A percentile compares a stretch with the other conserved stretches of the same genome.
These are phyloP conservation scores for Symbiodinium natans DNA, from an alignment of 73 alveolate genomes.

Conservation along the genomic window DNA sequence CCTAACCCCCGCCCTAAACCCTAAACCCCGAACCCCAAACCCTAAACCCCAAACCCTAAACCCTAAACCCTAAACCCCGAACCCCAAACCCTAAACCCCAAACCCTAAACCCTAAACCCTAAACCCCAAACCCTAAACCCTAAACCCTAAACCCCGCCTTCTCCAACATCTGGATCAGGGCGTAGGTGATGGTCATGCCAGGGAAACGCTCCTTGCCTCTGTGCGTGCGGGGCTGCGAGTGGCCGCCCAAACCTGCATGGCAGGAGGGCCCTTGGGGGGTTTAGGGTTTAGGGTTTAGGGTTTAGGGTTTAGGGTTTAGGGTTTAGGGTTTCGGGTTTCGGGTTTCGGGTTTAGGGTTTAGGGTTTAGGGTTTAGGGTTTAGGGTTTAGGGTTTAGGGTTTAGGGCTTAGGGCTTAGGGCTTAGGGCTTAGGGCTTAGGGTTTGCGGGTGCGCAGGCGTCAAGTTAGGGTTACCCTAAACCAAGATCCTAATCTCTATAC, in stretches of 20 bases:
- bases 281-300: not conserved
- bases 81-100: not conserved
- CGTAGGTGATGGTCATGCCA: too few relatives aligned
- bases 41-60: too few relatives aligned
- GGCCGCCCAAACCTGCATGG: slow-evolving; percentile 91
- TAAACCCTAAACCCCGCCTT: not conserved
- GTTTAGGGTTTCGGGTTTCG: not conserved
- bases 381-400: too few relatives aligned
- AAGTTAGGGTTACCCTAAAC: too few relatives aligned
- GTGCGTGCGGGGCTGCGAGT: slow-evolving; percentile 76
- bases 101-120: not conserved
- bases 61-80: too few relatives aligned
- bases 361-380: too few relatives aligned
- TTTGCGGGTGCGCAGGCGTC: too few relatives aligned
- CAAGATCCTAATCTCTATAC: too few relatives aligned
- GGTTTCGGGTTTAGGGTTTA: not conserved
- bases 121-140: not conserved
- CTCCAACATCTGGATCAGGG: not conserved
- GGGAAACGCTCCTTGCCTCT: slow-evolving; percentile 49
- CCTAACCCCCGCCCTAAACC: too few relatives aligned
- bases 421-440: too few relatives aligned
- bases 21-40: too few relatives aligned
- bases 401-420: too few relatives aligned
- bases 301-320: not conserved
- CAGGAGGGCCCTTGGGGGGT: slow-evolving; percentile 20